These are phyloP conservation scores for Hemisphaericaspora lyxosophila DNA, from an alignment of 1,139 yeast genomes.

Conservation along the genomic window DNA sequence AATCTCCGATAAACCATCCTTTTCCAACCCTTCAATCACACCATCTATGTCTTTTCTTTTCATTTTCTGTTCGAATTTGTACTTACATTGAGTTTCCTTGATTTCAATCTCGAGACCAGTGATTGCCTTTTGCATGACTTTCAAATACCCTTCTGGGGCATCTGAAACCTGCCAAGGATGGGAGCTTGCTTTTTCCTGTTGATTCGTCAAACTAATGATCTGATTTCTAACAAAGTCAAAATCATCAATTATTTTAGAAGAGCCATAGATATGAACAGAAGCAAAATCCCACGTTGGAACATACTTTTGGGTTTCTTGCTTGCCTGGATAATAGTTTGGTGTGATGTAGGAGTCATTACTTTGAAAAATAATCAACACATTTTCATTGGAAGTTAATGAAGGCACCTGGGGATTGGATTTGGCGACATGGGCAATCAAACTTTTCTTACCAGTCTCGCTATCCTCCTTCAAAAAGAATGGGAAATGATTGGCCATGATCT, in stretches of 20 bases:
- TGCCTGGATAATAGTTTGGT: conserved; percentile 61
- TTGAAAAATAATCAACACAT: conserved; percentile 56
- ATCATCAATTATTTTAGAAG: conserved; percentile 47
- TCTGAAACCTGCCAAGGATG: conserved; percentile 58
- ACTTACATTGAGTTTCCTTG: conserved; percentile 51
- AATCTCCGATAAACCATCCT: conserved; percentile 24
- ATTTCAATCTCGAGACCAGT: conserved; percentile 60
- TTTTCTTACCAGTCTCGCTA: conserved; percentile 37
- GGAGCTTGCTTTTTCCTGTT: conserved; percentile 45
- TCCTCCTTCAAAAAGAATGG: conserved; percentile 51
- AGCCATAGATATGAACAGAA: conserved; percentile 59
- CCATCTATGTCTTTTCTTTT: conserved; percentile 49
- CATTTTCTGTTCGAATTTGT: conserved; percentile 60
- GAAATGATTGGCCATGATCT: conserved; percentile 55
- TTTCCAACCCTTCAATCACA: conserved; percentile 46
- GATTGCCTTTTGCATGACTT: conserved; percentile 51
- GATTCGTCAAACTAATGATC: conserved; percentile 45
- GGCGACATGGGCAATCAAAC: conserved; percentile 59
- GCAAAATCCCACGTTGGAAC: conserved; percentile 79
- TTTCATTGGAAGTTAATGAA: conserved; percentile 37
- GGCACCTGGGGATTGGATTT: conserved; percentile 54
- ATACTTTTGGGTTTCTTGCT: conserved; percentile 57
- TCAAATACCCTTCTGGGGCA: conserved; percentile 54
- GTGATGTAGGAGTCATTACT: conserved; percentile 56
- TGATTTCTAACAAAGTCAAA: conserved; percentile 48